These are phyloP conservation scores for Lentinula boryana DNA, from an alignment of 768 basidiomycete genomes.

Conservation along the genomic window DNA sequence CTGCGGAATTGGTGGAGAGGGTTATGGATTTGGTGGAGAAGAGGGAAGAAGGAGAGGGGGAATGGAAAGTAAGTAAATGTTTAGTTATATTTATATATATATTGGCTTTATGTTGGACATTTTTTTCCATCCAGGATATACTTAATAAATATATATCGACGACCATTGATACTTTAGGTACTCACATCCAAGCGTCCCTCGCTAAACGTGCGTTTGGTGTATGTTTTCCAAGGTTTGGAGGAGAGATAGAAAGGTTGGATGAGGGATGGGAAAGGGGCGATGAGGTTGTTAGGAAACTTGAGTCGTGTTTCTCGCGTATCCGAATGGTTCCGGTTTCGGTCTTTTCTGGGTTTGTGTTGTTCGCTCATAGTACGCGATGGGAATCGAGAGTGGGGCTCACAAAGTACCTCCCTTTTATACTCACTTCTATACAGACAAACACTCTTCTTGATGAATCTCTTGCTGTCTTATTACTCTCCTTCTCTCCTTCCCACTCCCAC, in stretches of 20 bases:
- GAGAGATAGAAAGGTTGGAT: conserved; percentile 20
- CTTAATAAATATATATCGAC: background rate
- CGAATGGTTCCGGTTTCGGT: background rate
- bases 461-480: background rate
- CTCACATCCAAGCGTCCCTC: conserved; percentile 33
- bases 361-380: background rate
- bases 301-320: background rate
- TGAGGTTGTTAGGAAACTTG: conserved; percentile 21
- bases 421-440: conserved; percentile 49
- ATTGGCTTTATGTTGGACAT: too few species aligned
- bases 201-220: conserved; percentile 41
- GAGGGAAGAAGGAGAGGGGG: background rate
- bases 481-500: background rate
- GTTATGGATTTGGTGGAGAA: background rate
- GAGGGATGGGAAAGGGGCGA: conserved; percentile 36
- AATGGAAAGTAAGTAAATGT: background rate
- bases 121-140: background rate
- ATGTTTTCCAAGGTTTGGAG: conserved; percentile 37
- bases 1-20: background rate
- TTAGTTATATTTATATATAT: too few species aligned
- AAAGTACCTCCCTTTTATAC: conserved; percentile 25
- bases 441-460: background rate
- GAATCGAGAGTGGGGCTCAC: too few species aligned
- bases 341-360: background rate
- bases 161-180: conserved; percentile 12